A percentile compares a stretch with the other conserved stretches of the same genome.
Evolutionary conservation across 345 rosid genomes (phyloP).

Genomic region (Syzygium aromaticum): DNA sequence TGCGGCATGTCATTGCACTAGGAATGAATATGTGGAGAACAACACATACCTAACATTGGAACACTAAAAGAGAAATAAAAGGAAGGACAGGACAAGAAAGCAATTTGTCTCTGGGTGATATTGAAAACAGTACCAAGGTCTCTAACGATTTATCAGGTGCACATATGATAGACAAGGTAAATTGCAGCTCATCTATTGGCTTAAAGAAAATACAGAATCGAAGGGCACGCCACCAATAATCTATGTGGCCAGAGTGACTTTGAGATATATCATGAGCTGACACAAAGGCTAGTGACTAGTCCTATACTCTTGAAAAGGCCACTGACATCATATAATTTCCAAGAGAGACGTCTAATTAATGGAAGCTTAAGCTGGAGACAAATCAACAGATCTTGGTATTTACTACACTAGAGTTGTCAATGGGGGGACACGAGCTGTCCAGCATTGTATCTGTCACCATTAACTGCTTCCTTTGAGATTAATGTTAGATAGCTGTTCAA

Average conservation of each 20-base stretch:
- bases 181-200: neutral
- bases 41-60: neutral
- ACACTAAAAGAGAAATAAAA: neutral
- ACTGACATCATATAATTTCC: neutral
- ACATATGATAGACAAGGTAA: neutral
- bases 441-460: neutral
- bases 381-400: neutral
- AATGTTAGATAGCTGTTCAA: neutral
- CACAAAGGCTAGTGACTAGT: neutral
- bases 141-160: neutral
- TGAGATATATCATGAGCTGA: neutral
- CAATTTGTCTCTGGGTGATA: neutral
- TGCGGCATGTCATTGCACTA: neutral
- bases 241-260: neutral
- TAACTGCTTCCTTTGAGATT: neutral
- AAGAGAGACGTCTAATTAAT: neutral
- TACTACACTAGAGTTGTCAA: neutral
- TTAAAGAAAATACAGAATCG: neutral
- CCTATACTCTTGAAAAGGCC: neutral
- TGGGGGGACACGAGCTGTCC: neutral
- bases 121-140: neutral
- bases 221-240: neutral
- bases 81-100: neutral
- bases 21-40: neutral
- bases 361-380: neutral